These are phyloP conservation scores for Tilletiaria anomala DNA, from an alignment of 1,284 basidiomycete genomes.

Conservation along the genomic window DNA sequence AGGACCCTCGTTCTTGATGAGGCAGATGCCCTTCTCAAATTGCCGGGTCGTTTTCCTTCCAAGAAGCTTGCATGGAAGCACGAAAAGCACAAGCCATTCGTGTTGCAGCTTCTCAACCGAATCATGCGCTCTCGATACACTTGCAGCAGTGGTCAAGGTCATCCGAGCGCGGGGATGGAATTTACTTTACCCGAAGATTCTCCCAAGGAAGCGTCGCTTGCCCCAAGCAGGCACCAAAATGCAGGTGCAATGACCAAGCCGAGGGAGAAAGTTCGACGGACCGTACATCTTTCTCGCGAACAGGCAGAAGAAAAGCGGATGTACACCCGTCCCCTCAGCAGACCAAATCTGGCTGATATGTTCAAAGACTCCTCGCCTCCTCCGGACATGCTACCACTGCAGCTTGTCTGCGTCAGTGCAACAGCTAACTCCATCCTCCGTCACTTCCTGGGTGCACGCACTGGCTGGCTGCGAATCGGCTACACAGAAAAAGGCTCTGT, in stretches of 20 bases:
- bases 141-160: conserved; percentile 23
- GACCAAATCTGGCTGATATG: no score
- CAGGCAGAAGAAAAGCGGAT: conserved; percentile 4
- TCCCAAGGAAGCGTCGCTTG: conserved; percentile 11
- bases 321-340: background rate
- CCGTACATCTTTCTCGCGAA: conserved; percentile 2
- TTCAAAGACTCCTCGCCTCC: no score
- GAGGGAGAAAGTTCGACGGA: conserved; percentile 1
- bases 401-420: conserved; percentile 29
- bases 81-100: conserved; percentile 25
- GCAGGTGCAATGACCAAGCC: background rate
- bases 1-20: conserved; percentile 33
- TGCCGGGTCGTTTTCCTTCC: conserved; percentile 31
- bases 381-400: no score
- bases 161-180: conserved; percentile 27
- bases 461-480: conserved; percentile 34
- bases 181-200: conserved; percentile 11
- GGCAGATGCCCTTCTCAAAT: conserved; percentile 29
- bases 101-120: conserved; percentile 21
- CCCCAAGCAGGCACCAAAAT: no score
- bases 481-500: conserved; percentile 10
- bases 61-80: conserved; percentile 30
- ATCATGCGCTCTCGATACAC: conserved; percentile 26
- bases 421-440: conserved; percentile 37
- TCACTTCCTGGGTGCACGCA: conserved; percentile 33